Base-by-base conservation (phyloP, 1,139 yeast species). In the Citeromyces hawaiiensis region DNA sequence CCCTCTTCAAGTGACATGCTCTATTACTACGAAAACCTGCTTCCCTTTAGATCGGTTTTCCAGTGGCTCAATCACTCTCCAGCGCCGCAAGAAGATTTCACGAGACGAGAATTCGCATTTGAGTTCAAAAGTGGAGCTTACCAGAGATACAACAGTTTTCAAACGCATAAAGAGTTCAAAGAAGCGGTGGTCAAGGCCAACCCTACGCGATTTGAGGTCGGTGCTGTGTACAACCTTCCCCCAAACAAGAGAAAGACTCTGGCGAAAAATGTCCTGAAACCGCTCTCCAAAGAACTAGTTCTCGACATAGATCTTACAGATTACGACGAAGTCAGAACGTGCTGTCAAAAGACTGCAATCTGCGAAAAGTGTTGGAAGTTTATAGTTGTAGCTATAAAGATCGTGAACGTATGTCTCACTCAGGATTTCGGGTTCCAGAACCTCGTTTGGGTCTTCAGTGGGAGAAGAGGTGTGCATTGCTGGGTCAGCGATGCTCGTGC, bases 401-500 rank as follows among this genome's bases (percentile, higher is more conserved):
- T 88, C 36, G 63, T 93, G 44, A 87, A 83, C 43, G 54, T 60
- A 1, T 81, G 94, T 0, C 64, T 91, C 42, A 64, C 74, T 42
- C 85, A 86, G 39, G 98, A 91, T 58, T 91, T 93, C 60, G 97
- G 96, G 1, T 88, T 86, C 57, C 63, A 77, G 42, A 80, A 86
- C 56, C 64, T 87, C 54, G 65, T 91, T 37, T 91, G 98, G 98
- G 96, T 91, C 2, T 91, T 86, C 55, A 86, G 96, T 0, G 99
- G 99, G 38, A 80, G 99, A 66, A 83, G 99, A 70, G 99, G 99
- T 58, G 96, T 94, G 19, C 99, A 91, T 67, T 94, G 97, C 50
- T 91, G 99, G 99, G 71, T 91, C 19, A 83, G 96, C 58, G 98
- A 93, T 55, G 61, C 72, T 40, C 64, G 88, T 39, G 96, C 96